A percentile compares a stretch with the other conserved stretches of the same genome.
Evolutionary conservation across 108 stramenopile species (phyloP).

Genomic region (Nannochloropsis salina): DNA sequence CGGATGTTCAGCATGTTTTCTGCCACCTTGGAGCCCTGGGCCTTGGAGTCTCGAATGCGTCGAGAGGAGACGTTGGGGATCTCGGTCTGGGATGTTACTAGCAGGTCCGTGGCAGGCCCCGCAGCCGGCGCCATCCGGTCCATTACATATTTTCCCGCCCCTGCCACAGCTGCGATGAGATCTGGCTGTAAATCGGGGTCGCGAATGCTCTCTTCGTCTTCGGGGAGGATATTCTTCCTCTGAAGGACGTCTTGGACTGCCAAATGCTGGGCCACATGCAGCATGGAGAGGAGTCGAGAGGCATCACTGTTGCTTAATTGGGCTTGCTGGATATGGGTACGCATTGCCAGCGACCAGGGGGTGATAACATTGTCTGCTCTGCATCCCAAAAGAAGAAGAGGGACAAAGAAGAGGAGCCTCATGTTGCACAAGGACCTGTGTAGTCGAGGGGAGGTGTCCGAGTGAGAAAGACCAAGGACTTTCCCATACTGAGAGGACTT

Average conservation of each 20-base stretch:
- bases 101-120: neutral
- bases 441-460: neutral
- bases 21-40: neutral
- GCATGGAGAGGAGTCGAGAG: neutral
- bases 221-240: neutral
- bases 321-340: neutral
- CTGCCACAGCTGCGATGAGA: neutral
- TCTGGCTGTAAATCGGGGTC: neutral
- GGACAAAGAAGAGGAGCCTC: neutral
- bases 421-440: neutral
- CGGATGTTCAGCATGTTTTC: neutral
- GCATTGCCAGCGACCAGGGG: neutral
- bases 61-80: neutral
- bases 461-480: neutral
- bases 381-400: neutral
- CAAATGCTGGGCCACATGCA: conserved; percentile 13
- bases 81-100: neutral
- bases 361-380: neutral
- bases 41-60: neutral
- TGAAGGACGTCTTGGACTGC: neutral
- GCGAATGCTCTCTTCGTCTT: neutral
- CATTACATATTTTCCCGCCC: neutral
- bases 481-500: neutral
- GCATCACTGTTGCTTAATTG: neutral
- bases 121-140: neutral